Evolutionary conservation across 2,329 filamentous ascomycete genomes (phyloP).

Genomic region (Xylariales sp.): DNA sequence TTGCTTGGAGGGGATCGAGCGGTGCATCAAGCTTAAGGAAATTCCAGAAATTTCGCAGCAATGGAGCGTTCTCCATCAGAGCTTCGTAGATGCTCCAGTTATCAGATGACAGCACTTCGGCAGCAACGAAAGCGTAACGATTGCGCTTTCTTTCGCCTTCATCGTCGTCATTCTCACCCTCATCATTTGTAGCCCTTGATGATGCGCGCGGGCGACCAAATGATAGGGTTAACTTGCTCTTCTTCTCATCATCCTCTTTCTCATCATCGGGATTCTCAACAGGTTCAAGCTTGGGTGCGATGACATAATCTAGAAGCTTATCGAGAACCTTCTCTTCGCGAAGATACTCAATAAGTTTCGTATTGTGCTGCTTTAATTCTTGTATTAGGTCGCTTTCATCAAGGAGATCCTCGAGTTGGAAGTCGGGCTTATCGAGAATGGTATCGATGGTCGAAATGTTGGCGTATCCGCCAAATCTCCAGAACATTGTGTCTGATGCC

Average conservation of each 20-base stretch:
- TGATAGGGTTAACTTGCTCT: constrained; percentile 32
- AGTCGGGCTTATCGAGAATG: constrained; percentile 94
- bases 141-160: constrained; percentile 87
- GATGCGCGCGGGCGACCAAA: constrained; percentile 51
- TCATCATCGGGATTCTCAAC: constrained; percentile 49
- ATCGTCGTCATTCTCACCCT: constrained; percentile 55
- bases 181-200: constrained; percentile 43
- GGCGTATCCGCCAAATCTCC: constrained; percentile 98
- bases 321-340: constrained; percentile 82
- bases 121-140: constrained; percentile 89
- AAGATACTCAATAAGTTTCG: constrained; percentile 93
- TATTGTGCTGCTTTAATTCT: constrained; percentile 97
- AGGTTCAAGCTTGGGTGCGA: constrained; percentile 66
- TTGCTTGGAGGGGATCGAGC: constrained; percentile 87
- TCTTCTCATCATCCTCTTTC: constrained; percentile 39
- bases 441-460: constrained; percentile 95
- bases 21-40: constrained; percentile 82
- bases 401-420: constrained; percentile 90
- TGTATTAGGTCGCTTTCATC: constrained; percentile 96
- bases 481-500: constrained; percentile 77
- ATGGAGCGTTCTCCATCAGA: constrained; percentile 75
- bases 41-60: constrained; percentile 83
- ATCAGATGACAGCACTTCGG: constrained; percentile 90
- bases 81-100: constrained; percentile 96
- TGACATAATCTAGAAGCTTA: constrained; percentile 85